Evolutionary conservation across 768 basidiomycete genomes (phyloP).

Genomic region (Trametes coccinea): DNA sequence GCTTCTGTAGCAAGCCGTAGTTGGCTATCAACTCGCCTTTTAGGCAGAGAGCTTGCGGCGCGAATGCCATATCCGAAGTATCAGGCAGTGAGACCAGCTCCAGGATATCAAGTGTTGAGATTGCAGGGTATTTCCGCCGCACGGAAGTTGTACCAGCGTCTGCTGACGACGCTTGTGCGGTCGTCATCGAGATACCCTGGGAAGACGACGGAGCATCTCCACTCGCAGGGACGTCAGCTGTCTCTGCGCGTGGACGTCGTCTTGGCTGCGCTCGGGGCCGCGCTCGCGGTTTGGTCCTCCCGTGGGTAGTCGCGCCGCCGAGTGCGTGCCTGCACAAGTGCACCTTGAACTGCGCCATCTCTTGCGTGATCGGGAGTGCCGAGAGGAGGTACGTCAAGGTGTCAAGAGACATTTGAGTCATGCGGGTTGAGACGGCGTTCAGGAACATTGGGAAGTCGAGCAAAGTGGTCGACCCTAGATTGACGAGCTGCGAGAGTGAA

Average conservation of each 20-base stretch:
- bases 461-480: constrained; percentile 34
- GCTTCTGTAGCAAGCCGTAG: constrained; percentile 30
- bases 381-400: constrained; percentile 26
- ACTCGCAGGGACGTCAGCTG: neutral
- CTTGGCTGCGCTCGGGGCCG: constrained; percentile 31
- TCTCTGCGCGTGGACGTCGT: constrained; percentile 20
- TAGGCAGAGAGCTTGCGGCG: constrained; percentile 7
- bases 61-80: constrained; percentile 9
- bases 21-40: constrained; percentile 31
- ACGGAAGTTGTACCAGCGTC: neutral
- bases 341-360: constrained; percentile 32
- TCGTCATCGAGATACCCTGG: constrained; percentile 1
- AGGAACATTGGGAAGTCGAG: constrained; percentile 36
- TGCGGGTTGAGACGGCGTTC: constrained; percentile 31
- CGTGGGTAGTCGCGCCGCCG: neutral
- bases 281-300: constrained; percentile 22
- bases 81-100: constrained; percentile 18
- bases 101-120: constrained; percentile 23
- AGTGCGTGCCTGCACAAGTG: constrained; percentile 29
- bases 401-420: constrained; percentile 25
- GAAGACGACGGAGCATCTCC: neutral
- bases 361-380: constrained; percentile 27
- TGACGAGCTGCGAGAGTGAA: constrained; percentile 32
- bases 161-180: constrained; percentile 1
- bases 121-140: constrained; percentile 19